Percentiles rank a stretch among this genome's conserved stretches.
Conservation (phyloP, 164 flowering plant species). For the Liriodendron chinense region DNA sequence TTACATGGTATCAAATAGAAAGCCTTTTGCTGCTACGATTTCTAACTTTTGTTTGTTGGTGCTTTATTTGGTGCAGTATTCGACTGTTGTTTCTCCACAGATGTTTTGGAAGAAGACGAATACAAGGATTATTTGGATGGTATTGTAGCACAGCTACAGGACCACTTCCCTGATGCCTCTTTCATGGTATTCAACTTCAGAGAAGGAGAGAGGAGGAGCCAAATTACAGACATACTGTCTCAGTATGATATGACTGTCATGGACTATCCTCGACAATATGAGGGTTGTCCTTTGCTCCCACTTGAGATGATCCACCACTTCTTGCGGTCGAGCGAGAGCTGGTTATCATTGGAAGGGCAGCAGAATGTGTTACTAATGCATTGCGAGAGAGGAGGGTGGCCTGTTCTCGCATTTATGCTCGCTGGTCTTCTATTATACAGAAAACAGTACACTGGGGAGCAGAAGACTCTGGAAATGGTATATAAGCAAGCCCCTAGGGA, state of each 20-base stretch:
- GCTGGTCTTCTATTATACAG: conserved; percentile 81
- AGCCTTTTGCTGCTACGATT: background rate
- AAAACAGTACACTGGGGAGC: conserved; percentile 88
- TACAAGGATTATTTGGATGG: conserved; percentile 80
- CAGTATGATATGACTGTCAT: conserved; percentile 91
- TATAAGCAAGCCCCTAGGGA: conserved; percentile 95
- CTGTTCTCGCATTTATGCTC: conserved; percentile 93
- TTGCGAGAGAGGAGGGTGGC: conserved; percentile 99
- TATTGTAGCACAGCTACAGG: conserved; percentile 82
- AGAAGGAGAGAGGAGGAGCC: conserved; percentile 83
- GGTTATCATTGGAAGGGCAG: conserved; percentile 89
- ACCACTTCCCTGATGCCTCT: conserved; percentile 82
- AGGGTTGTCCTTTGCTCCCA: conserved; percentile 79
- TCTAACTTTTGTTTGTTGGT: conserved; percentile 5
- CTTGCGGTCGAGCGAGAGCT: conserved; percentile 84
- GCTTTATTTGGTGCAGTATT: conserved; percentile 84
- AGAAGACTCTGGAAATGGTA: conserved; percentile 91
- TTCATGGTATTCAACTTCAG: conserved; percentile 94
- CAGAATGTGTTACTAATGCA: conserved; percentile 93
- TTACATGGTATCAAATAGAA: too few species aligned
- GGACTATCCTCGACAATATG: conserved; percentile 93
- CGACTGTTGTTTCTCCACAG: conserved; percentile 94
- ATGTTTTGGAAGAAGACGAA: conserved; percentile 77
- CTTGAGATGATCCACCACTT: conserved; percentile 91
- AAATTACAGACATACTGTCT: conserved; percentile 68